Evolutionary conservation across 768 basidiomycete species (phyloP), one percentile per base, ranked within the genome.

Genomic region (Trametes meyenii): DNA sequence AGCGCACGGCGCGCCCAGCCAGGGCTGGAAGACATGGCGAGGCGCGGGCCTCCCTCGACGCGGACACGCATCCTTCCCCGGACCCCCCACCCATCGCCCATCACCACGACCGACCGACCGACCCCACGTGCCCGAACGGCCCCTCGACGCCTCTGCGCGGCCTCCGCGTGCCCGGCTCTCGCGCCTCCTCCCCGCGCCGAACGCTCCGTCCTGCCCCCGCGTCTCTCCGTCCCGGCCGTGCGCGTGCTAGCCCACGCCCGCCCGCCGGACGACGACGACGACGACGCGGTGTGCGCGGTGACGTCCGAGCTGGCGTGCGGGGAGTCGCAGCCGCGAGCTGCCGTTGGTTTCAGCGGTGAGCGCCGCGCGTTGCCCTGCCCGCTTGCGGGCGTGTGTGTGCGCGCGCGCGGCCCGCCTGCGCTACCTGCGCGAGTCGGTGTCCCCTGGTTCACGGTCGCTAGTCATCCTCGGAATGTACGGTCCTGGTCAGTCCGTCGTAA

Each of bases 161-260:
- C 62, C 62, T 66, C 60, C 63, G 60, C 60, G 55, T 61, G 57
- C 61, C 51, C 38, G n/a, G 57, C 29, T 40, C 51, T 52, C 36
- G 50, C 62, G 49, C 48, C 49, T 54, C 58, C 63, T 65, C 52
- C 61, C 39, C 35, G 42, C 50, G 50, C 62, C 46, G 58, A 45
- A 43, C 59, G 65, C 59, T 60, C 63, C 56, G 61, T 67, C 61
- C 52, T 38, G 62, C 39, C 61, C 51, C 42, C 50, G 60, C 49
- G 45, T 57, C 49, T 43, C 42, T 45, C 49, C 36, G 48, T 45
- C 39, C 58, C 33, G 61, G 58, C 48, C 44, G 58, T 51, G 66
- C 53, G 67, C 67, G 64, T 70, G 70, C 70, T 66, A 70, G 67
- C 50, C 60, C 69, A 68, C 52, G 69, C 58, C 58, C 64, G 43